Conservation (phyloP, 257 asterid genomes). For the Solanum bulbocastanum region DNA sequence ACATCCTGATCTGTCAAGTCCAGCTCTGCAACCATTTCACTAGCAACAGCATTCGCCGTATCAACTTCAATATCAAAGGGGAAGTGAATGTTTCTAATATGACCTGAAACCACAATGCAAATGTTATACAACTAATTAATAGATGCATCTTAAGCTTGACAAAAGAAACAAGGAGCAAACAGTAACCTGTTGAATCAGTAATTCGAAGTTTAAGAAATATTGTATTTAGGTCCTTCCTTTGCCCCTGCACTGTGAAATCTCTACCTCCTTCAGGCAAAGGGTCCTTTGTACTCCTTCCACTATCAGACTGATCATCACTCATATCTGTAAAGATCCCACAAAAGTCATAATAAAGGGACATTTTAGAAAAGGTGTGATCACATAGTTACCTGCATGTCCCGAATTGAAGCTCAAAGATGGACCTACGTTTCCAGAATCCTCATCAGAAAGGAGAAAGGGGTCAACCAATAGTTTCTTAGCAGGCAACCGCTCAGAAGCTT, state of each 20-base stretch:
- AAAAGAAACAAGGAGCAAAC: slow-evolving; percentile 4
- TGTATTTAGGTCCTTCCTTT: slow-evolving; percentile 83
- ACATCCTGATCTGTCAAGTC: slow-evolving; percentile 89
- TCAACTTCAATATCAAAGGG: slow-evolving; percentile 88
- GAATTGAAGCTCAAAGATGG: slow-evolving; percentile 26
- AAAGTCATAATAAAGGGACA: background rate
- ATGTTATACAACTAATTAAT: background rate
- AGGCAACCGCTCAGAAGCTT: slow-evolving; percentile 64
- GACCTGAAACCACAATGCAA: slow-evolving; percentile 30
- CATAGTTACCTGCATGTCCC: slow-evolving; percentile 29
- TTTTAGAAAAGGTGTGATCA: background rate
- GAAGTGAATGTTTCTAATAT: slow-evolving; percentile 82
- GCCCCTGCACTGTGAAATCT: slow-evolving; percentile 78
- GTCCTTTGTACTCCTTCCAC: slow-evolving; percentile 26
- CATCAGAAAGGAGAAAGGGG: slow-evolving; percentile 67
- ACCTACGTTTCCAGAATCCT: slow-evolving; percentile 42
- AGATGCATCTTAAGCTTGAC: background rate
- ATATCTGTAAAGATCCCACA: background rate
- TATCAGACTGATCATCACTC: slow-evolving; percentile 20
- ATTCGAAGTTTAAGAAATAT: slow-evolving; percentile 78
- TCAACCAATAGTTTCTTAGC: slow-evolving; percentile 82
- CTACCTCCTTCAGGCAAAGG: slow-evolving; percentile 57
- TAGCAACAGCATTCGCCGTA: slow-evolving; percentile 87
- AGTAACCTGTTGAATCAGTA: slow-evolving; percentile 69
- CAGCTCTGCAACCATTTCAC: slow-evolving; percentile 98